A percentile compares a stretch with the other conserved stretches of the same genome.
Evolutionary conservation across 345 rosid genomes (phyloP).

Genomic region (Euphorbia lathyris): DNA sequence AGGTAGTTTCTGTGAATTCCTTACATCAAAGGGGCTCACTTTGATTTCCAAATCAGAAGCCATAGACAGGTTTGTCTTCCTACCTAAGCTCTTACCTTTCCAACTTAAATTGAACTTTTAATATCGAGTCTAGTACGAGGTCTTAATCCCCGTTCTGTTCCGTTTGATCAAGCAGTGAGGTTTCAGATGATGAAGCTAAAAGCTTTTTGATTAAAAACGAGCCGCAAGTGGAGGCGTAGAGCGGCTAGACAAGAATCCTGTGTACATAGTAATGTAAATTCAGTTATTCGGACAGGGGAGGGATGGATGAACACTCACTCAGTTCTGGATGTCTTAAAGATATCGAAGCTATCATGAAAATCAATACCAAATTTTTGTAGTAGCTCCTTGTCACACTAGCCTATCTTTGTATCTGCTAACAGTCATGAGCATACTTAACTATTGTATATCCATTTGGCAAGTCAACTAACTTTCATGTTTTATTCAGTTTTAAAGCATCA

Average conservation of each 20-base stretch:
- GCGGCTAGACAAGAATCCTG: not conserved
- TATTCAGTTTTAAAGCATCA: too few relatives aligned
- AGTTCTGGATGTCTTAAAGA: too few relatives aligned
- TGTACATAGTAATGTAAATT: not conserved
- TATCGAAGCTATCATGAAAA: too few relatives aligned
- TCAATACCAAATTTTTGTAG: too few relatives aligned
- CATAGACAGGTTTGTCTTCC: conserved; percentile 59
- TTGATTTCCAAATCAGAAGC: conserved; percentile 83
- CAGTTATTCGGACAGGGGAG: too few relatives aligned
- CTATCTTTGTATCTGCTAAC: too few relatives aligned
- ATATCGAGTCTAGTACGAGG: not conserved
- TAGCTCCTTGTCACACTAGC: too few relatives aligned
- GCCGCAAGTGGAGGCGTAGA: conserved; percentile 7
- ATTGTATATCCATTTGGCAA: too few relatives aligned
- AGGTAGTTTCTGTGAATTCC: conserved; percentile 39
- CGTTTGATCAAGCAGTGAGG: conserved; percentile 47
- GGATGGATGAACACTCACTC: too few relatives aligned
- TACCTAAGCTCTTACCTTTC: not conserved
- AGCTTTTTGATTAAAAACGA: conserved; percentile 28
- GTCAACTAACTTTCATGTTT: too few relatives aligned
- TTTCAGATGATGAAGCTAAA: conserved; percentile 55
- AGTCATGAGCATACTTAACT: too few relatives aligned
- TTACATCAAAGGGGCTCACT: conserved; percentile 45
- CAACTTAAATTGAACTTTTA: not conserved
- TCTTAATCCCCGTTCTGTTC: conserved; percentile 12